Evolutionary conservation across 768 basidiomycete species (phyloP).

Genomic region (Butyriboletus loyo): DNA sequence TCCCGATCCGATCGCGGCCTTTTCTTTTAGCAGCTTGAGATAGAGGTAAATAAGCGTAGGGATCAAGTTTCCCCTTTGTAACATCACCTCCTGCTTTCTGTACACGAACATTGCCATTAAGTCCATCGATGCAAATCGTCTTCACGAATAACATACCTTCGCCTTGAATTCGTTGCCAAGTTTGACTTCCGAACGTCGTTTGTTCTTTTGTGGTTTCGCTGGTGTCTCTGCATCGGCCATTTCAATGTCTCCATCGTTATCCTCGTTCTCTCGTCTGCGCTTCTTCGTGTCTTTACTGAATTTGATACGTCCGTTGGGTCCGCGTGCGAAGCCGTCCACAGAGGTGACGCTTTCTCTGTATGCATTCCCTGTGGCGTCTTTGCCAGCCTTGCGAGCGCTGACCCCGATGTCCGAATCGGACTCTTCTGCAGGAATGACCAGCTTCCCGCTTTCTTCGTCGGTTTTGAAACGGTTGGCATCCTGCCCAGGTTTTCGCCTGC

Average conservation of each 20-base stretch:
- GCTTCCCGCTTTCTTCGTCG: constrained; percentile 77
- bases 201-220: constrained; percentile 43
- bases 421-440: constrained; percentile 67
- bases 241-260: constrained; percentile 62
- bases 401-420: constrained; percentile 45
- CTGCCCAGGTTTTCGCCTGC: constrained; percentile 76
- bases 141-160: constrained; percentile 57
- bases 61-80: constrained; percentile 83
- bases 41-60: constrained; percentile 88
- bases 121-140: background rate
- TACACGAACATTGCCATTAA: constrained; percentile 3
- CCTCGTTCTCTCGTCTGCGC: constrained; percentile 68
- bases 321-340: constrained; percentile 86
- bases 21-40: constrained; percentile 74
- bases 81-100: constrained; percentile 95
- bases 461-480: constrained; percentile 85
- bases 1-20: constrained; percentile 49
- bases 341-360: constrained; percentile 83
- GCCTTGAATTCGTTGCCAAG: constrained; percentile 93
- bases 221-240: constrained; percentile 67
- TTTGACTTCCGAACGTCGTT: constrained; percentile 51
- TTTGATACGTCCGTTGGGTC: constrained; percentile 79
- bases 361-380: constrained; percentile 66
- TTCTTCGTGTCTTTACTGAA: constrained; percentile 99
- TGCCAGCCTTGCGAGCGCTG: constrained; percentile 39